Percentiles rank a stretch among this genome's conserved stretches.
Evolutionary conservation across 2,329 filamentous ascomycete genomes (phyloP).

Genomic region (Nannizziopsis barbatae): DNA sequence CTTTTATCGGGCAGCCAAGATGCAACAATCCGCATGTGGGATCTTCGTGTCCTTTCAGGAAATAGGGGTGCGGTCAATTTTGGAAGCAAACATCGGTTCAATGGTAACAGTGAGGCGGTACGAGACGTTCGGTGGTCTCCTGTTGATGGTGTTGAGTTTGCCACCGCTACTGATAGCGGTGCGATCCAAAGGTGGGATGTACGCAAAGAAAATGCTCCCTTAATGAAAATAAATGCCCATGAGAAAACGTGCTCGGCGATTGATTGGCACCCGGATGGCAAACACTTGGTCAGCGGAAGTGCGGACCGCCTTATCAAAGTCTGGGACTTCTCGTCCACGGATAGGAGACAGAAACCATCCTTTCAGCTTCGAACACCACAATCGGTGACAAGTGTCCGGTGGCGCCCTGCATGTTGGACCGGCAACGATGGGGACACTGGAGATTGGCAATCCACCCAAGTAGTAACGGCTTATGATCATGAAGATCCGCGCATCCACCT

Average conservation of each 20-base stretch:
- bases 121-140: conserved; percentile 56
- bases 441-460: conserved; percentile 49
- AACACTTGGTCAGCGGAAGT: conserved; percentile 52
- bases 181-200: conserved; percentile 55
- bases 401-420: conserved; percentile 50
- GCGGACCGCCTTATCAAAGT: conserved; percentile 52
- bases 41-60: conserved; percentile 45
- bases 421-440: conserved; percentile 42
- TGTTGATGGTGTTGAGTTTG: conserved; percentile 51
- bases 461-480: conserved; percentile 52
- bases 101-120: conserved; percentile 49
- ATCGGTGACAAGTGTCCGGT: conserved; percentile 51
- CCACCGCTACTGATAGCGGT: conserved; percentile 53
- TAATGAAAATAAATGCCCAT: conserved; percentile 52
- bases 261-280: conserved; percentile 58
- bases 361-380: conserved; percentile 51
- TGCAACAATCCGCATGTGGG: conserved; percentile 53
- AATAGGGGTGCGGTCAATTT: conserved; percentile 41
- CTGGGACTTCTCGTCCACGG: conserved; percentile 51
- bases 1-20: conserved; percentile 56
- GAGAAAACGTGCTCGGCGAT: conserved; percentile 50
- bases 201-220: conserved; percentile 45
- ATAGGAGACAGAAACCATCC: conserved; percentile 47
- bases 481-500: conserved; percentile 51
- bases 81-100: conserved; percentile 45